These are phyloP conservation scores for Boletus pseudo-olivaceus DNA, from an alignment of 768 basidiomycete genomes.

Conservation along the genomic window DNA sequence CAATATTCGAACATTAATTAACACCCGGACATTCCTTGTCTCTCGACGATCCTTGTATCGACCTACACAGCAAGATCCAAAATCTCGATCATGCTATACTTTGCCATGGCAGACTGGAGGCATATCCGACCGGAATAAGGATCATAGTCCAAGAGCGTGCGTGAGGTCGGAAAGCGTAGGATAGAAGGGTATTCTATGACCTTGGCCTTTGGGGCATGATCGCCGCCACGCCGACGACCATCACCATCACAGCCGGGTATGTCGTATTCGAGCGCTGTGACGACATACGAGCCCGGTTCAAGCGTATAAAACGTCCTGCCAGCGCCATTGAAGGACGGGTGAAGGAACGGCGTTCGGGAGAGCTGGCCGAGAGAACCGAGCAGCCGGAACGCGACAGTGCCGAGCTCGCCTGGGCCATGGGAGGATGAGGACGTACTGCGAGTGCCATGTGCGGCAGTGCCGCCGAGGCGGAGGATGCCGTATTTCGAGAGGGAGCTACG, in stretches of 20 bases:
- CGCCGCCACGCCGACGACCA: too few species aligned
- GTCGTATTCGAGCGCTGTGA: constrained; percentile 14
- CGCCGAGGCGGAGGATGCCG: constrained; percentile 9
- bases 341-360: not conserved
- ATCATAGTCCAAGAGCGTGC: constrained; percentile 17
- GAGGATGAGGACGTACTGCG: not conserved
- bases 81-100: constrained; percentile 8
- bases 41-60: not conserved
- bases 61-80: constrained; percentile 13
- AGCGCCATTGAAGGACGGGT: constrained; percentile 13
- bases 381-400: constrained; percentile 9
- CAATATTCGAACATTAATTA: not conserved
- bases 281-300: not conserved
- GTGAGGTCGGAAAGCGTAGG: not conserved
- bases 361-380: not conserved
- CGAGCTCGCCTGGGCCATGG: not conserved
- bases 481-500: not conserved
- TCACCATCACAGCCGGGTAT: not conserved
- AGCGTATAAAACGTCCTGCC: constrained; percentile 10
- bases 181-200: constrained; percentile 4
- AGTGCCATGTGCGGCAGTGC: not conserved
- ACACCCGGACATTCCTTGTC: too few species aligned
- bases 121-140: constrained; percentile 20
- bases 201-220: not conserved
- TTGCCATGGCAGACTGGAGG: not conserved